phyloP scores from a whole-genome alignment of 2,329 filamentous ascomycete genomes.

The Lasiodiplodia gonubiensis region DNA sequence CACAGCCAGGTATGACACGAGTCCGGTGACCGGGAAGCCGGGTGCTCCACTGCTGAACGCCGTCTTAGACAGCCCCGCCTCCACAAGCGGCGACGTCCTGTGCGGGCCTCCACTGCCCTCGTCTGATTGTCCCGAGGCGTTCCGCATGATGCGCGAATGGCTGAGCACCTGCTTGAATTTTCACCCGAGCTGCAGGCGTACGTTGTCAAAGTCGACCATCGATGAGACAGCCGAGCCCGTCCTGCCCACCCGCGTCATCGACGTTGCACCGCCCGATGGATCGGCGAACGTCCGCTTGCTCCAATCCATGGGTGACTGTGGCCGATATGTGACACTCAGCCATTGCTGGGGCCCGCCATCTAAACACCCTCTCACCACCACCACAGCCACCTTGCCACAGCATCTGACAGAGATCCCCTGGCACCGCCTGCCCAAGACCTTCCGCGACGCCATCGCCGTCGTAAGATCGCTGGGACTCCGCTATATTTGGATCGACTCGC shows the following conservation, averaged over 20 bases:
- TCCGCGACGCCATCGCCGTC: slow-evolving; percentile 29
- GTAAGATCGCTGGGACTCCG: slow-evolving; percentile 18
- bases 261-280: slow-evolving; percentile 31
- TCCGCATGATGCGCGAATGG: slow-evolving; percentile 34
- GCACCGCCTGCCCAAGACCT: slow-evolving; percentile 29
- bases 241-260: slow-evolving; percentile 34
- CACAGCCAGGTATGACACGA: slow-evolving; percentile 32
- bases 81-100: slow-evolving; percentile 34
- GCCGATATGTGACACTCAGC: slow-evolving; percentile 30
- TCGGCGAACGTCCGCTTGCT: slow-evolving; percentile 32
- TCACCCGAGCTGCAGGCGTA: slow-evolving; percentile 32
- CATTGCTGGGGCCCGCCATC: slow-evolving; percentile 36
- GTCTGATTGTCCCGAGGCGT: slow-evolving; percentile 37
- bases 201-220: slow-evolving; percentile 32
- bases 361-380: slow-evolving; percentile 36
- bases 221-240: slow-evolving; percentile 28
- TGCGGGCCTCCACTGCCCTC: slow-evolving; percentile 32
- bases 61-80: slow-evolving; percentile 33
- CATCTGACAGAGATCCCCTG: slow-evolving; percentile 32
- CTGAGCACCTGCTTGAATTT: slow-evolving; percentile 33
- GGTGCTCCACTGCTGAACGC: slow-evolving; percentile 30
- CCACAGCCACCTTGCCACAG: slow-evolving; percentile 29
- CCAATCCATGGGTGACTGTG: slow-evolving; percentile 27
- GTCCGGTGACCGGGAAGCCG: slow-evolving; percentile 3
- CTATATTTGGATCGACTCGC: slow-evolving; percentile 34